Conservation (phyloP, 1,284 basidiomycete species). For the Ceratobasidium theobromae region DNA sequence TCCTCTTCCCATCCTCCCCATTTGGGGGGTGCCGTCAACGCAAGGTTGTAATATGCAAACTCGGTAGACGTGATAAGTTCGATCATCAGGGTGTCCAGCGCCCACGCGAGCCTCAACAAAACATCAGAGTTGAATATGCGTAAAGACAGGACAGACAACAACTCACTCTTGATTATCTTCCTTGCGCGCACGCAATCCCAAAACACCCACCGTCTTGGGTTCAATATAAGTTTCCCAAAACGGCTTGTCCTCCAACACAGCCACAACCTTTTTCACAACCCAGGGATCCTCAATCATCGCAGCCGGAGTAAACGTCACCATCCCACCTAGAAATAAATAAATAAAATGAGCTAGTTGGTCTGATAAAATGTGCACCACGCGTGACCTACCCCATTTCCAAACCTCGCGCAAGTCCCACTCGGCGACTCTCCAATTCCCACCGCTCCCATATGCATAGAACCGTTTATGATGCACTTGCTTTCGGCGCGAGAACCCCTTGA, state of each 20-base stretch:
- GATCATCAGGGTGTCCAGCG: background rate
- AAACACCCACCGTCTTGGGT: background rate
- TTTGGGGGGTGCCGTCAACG: constrained; percentile 12
- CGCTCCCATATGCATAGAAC: constrained; percentile 16
- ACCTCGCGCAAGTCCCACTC: constrained; percentile 19
- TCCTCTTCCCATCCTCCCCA: background rate
- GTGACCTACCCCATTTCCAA: constrained; percentile 15
- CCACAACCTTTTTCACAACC: constrained; percentile 5
- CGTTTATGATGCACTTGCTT: background rate
- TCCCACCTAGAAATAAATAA: constrained; percentile 2
- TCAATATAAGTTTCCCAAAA: constrained; percentile 26
- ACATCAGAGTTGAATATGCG: background rate
- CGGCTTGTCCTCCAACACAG: background rate
- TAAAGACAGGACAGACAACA: background rate
- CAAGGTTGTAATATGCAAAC: constrained; percentile 5
- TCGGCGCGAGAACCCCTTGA: constrained; percentile 4
- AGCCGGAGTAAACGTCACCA: constrained; percentile 25
- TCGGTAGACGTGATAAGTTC: constrained; percentile 4
- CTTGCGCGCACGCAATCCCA: background rate
- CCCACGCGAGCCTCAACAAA: background rate
- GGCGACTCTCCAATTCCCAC: constrained; percentile 8
- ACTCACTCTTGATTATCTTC: background rate
- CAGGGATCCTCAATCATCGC: constrained; percentile 14
- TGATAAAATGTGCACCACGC: background rate
- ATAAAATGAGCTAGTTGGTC: background rate